Evolutionary conservation across 805 yeast species (phyloP), one percentile per base, ranked within the genome.

Genomic region (Candida boleticola): DNA sequence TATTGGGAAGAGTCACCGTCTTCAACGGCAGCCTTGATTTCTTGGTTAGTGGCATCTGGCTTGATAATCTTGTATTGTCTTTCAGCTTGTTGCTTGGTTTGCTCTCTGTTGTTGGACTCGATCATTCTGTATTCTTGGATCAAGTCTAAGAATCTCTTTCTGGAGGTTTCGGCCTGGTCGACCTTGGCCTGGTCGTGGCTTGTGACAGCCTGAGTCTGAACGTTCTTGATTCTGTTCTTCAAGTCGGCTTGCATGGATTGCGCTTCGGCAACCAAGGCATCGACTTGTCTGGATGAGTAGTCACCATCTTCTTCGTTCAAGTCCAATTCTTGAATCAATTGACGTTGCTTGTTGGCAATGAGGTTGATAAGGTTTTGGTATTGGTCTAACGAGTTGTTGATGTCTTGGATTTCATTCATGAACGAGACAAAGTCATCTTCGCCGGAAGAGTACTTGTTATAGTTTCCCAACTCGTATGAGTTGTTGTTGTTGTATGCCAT

Each of bases 51-150:
- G 3, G 95, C 93, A 47, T 82, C 85, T 6, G 95, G 96, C 56
- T 82, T 85, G 49, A 88, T 93, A 57, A 93, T 87, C 60, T 81
- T 82, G 71, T 85, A 90, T 74, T 92, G 98, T 64, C 96, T 82
- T 56, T 84, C 90, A 38, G 97, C 96, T 59, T 87, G 95, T 47
- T 80, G 80, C 61, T 85, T 82, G 63, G 87, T 88, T 55, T 84
- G 81, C 61, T 85, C 89, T 52, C 89, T 79, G 72, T 87, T 89
- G 55, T 84, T 80, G 47, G 88, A 89, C 66, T 93, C 98, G 50
- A 87, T 79, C 55, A 82, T 76, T 64, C 95, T 81, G 70, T 87
- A 89, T 60, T 82, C 89, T 64, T 89, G 93, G 59, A 93, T 92
- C 44, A 85, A 77, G 49, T 82, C 80, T 76, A 90, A 79, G 62